Evolutionary conservation across 306 rosid genomes (phyloP).

Genomic region (Rubus parviflorus): DNA sequence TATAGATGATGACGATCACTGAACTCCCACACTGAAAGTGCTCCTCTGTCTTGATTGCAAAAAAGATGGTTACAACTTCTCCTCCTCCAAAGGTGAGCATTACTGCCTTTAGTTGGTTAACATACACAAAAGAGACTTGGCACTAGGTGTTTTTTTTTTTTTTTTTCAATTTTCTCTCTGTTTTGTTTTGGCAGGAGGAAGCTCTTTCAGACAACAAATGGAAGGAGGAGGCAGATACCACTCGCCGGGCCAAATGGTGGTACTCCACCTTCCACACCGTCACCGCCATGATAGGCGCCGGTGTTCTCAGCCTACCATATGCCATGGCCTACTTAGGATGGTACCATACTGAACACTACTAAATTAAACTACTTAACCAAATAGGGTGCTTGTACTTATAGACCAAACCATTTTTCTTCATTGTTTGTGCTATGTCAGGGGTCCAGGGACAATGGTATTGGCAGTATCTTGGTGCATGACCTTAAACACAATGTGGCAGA

Average conservation of each 20-base stretch:
- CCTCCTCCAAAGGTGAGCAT: constrained; percentile 53
- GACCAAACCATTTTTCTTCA: neutral
- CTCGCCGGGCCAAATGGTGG: constrained; percentile 90
- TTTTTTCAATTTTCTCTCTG: neutral
- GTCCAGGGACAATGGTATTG: constrained; percentile 73
- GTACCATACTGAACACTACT: constrained; percentile 28
- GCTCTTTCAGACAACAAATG: constrained; percentile 49
- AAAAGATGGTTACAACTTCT: constrained; percentile 60
- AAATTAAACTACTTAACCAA: neutral
- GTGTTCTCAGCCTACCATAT: constrained; percentile 86
- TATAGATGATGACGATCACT: constrained; percentile 33
- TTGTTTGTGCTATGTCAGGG: constrained; percentile 50
- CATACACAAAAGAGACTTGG: neutral
- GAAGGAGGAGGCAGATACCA: constrained; percentile 42
- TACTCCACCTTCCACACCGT: constrained; percentile 90
- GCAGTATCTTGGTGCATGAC: constrained; percentile 75
- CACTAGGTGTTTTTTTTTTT: neutral
- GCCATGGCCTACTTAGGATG: constrained; percentile 98
- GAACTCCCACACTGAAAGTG: constrained; percentile 27
- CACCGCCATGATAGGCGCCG: constrained; percentile 97
- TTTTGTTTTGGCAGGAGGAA: constrained; percentile 38
- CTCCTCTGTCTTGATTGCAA: constrained; percentile 14
- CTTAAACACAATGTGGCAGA: constrained; percentile 91
- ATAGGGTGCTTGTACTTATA: neutral
- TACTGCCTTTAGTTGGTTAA: neutral